Evolutionary conservation across 768 basidiomycete genomes (phyloP).

Genomic region (Boletus fagicola): DNA sequence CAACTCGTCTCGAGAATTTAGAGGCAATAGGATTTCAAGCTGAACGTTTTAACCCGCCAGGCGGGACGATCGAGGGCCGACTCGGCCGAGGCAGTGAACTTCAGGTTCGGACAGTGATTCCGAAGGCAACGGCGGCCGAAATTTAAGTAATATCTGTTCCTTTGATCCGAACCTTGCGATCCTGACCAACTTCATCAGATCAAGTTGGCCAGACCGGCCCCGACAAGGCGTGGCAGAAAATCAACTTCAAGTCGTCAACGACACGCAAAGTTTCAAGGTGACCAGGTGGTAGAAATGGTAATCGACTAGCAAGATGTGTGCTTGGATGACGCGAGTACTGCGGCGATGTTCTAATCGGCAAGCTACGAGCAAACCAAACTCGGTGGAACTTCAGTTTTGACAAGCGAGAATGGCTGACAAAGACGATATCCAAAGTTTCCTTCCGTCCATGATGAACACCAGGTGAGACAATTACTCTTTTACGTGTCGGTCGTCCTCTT

Average conservation of each 20-base stretch:
- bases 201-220: neutral
- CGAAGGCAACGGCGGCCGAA: neutral
- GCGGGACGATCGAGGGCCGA: neutral
- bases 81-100: too few species aligned
- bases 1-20: neutral
- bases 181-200: neutral
- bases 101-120: neutral
- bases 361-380: neutral
- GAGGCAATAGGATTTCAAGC: neutral
- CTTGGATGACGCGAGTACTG: constrained; percentile 1
- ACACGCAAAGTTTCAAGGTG: neutral
- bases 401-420: constrained; percentile 2
- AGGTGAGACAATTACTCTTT: constrained; percentile 13
- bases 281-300: neutral
- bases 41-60: neutral
- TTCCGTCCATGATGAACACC: constrained; percentile 1
- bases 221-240: constrained; percentile 5
- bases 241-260: neutral
- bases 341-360: constrained; percentile 7
- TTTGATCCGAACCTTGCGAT: constrained; percentile 6
- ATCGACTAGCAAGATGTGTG: neutral
- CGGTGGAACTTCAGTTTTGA: neutral
- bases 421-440: neutral
- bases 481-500: neutral
- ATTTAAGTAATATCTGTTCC: neutral